Conservation (phyloP, 305 asterid genomes). For the Fraxinus sp. region DNA sequence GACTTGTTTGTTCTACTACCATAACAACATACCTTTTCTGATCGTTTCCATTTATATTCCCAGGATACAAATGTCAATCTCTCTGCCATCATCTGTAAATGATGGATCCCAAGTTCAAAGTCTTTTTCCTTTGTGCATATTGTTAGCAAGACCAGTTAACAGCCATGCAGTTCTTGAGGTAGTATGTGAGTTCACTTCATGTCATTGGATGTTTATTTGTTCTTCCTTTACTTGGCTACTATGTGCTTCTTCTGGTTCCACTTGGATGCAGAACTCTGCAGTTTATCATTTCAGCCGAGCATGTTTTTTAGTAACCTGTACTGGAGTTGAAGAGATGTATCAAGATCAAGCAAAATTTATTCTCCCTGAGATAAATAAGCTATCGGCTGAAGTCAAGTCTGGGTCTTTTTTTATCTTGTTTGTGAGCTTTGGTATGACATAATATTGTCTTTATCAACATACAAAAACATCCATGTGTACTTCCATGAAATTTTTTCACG, state of each 20-base stretch:
- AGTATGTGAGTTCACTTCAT: conserved; percentile 28
- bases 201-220: conserved; percentile 20
- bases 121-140: conserved; percentile 78
- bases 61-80: conserved; percentile 84
- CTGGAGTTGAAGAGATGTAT: conserved; percentile 53
- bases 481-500: conserved; percentile 12
- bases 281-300: conserved; percentile 66
- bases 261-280: conserved; percentile 60
- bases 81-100: conserved; percentile 66
- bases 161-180: conserved; percentile 65
- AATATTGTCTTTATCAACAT: conserved; percentile 10
- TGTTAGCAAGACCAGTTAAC: conserved; percentile 71
- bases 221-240: conserved; percentile 13
- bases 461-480: conserved; percentile 1
- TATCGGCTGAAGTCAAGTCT: conserved; percentile 66
- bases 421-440: conserved; percentile 72
- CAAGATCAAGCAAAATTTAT: conserved; percentile 65
- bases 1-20: not conserved
- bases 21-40: conserved; percentile 16
- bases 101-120: conserved; percentile 58
- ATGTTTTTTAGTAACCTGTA: conserved; percentile 58
- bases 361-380: conserved; percentile 82
- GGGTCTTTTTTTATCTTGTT: conserved; percentile 80
- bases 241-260: conserved; percentile 30
- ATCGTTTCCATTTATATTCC: conserved; percentile 13